Evolutionary conservation across 129 eudicot species (phyloP).

Genomic region (Daucus carota): DNA sequence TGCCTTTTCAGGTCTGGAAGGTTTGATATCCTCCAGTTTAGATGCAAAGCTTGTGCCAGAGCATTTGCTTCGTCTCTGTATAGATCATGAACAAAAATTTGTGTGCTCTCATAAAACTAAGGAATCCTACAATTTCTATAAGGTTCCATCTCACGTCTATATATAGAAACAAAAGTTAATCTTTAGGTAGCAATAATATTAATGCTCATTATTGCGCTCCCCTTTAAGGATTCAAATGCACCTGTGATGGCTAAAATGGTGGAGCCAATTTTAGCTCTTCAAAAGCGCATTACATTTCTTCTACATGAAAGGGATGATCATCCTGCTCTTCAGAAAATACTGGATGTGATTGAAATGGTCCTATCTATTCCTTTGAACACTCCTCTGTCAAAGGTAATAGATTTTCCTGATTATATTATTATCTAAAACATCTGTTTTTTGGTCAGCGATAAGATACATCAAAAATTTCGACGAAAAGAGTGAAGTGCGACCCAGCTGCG

Average conservation of each 20-base stretch:
- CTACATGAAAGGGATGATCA: constrained; percentile 73
- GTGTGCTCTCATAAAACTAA: constrained; percentile 24
- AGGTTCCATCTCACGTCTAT: constrained; percentile 24
- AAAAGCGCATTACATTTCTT: constrained; percentile 35
- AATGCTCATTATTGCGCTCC: constrained; percentile 2
- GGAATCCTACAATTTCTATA: constrained; percentile 61
- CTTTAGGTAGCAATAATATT: neutral
- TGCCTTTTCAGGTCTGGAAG: constrained; percentile 45
- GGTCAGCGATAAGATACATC: neutral
- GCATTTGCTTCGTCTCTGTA: constrained; percentile 70
- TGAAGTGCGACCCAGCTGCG: neutral
- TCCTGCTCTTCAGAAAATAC: constrained; percentile 75
- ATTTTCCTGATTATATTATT: neutral
- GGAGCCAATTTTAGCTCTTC: constrained; percentile 47
- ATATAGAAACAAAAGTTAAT: neutral
- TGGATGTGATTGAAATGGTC: constrained; percentile 74
- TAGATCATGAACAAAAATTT: constrained; percentile 61
- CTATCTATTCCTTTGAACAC: constrained; percentile 71
- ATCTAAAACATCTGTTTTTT: neutral
- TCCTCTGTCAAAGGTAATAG: constrained; percentile 82
- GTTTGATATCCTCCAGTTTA: constrained; percentile 45
- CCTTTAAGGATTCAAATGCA: constrained; percentile 65
- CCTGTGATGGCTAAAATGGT: constrained; percentile 67
- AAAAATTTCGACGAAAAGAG: neutral
- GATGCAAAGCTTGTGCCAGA: constrained; percentile 73